Evolutionary conservation across 768 basidiomycete species (phyloP), one percentile per base, ranked within the genome.

Genomic region (Serpula lacrymans): DNA sequence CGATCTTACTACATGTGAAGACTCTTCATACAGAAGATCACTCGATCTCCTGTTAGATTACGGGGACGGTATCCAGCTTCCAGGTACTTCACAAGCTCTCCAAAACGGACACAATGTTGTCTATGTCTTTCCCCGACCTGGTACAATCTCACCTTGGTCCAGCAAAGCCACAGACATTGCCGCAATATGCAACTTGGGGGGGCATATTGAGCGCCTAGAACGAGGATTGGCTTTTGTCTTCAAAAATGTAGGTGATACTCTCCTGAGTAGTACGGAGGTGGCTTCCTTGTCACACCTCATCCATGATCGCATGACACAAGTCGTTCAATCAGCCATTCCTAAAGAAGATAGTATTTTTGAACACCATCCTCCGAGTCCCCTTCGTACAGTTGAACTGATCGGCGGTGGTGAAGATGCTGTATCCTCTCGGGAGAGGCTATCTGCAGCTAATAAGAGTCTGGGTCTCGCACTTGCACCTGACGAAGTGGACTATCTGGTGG

Each of bases 91-190:
- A 9, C 47, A 58, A 16, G 54, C 61, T 20, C 52, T 69, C 37
- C 54, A 56, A 13, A 56, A 57, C 8, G 49, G 47, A 30, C 43
- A 51, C 20, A 76, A 78, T 35, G 66, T 82, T 9, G 64, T 81
- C 29, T 95, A 80, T 58, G 80, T 96, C 28, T 67, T 87, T 5
- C 94, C 94, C 9, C 70, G 94, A 43, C 74, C 80, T 6, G 94
- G 95, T 3, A 93, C 94, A 3, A 85, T 98, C 53, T 97, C 95
- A 4, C 94, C 96, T 2, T 99, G 96, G 96, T 97, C 95, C 5
- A 95, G 89, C 64, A 99, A 99, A 66, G 95, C 96, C 2, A 97
- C 95, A 0, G 94, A 99, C 59, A 98, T 99, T 41, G 78, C 94
- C 16, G 67, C 67, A 7, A 78, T 97, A 38, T 99, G 96, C 68